Evolutionary conservation across 257 asterid species (phyloP).

Genomic region (Solanum corneliomulleri): DNA sequence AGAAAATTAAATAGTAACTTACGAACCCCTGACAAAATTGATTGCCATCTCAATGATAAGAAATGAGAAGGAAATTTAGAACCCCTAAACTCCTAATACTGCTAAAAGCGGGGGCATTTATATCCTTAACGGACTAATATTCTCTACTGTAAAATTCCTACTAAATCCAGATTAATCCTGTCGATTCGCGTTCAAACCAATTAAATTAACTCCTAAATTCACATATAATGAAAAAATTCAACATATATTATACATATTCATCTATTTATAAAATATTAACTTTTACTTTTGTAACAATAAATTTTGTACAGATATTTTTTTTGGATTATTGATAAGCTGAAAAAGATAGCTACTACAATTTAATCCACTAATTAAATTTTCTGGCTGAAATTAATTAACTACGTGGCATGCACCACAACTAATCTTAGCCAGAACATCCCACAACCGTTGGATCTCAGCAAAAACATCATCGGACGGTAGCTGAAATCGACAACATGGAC

Average conservation of each 20-base stretch:
- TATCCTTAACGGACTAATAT: background rate
- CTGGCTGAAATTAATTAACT: background rate
- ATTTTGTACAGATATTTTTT: background rate
- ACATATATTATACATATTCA: background rate
- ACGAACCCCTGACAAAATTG: too few species aligned
- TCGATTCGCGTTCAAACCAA: background rate
- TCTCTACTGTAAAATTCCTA: background rate
- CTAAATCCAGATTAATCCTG: too few species aligned
- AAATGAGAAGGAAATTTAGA: too few species aligned
- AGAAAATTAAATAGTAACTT: too few species aligned
- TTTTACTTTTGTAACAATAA: background rate
- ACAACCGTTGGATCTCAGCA: constrained; percentile 62
- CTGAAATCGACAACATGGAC: constrained; percentile 78
- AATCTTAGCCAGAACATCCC: constrained; percentile 37
- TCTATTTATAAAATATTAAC: too few species aligned
- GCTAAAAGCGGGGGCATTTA: too few species aligned
- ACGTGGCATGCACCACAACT: constrained; percentile 11
- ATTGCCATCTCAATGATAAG: too few species aligned
- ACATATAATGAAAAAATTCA: too few species aligned
- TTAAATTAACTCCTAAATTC: background rate
- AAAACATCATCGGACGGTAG: constrained; percentile 67
- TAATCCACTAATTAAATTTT: background rate
- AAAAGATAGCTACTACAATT: background rate
- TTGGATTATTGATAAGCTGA: background rate
- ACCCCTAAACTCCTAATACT: too few species aligned